phyloP scores from a whole-genome alignment of 2,329 filamentous ascomycete genomes.

The Claviceps sp. region DNA sequence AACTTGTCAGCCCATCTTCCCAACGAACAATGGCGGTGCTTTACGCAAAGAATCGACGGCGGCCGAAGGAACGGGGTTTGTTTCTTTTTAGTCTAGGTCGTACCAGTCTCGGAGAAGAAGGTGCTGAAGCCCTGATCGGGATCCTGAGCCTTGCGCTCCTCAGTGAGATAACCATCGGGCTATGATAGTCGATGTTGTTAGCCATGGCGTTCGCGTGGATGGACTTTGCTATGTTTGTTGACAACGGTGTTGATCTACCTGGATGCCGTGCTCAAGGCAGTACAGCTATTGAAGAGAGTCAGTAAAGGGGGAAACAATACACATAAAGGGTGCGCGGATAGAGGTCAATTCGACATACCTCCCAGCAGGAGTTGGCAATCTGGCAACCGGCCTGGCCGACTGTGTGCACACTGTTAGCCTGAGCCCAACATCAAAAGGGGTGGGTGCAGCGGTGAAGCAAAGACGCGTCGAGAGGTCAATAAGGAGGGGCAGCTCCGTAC shows the following conservation, averaged over 20 bases:
- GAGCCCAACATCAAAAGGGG: neutral
- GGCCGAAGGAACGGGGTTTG: neutral
- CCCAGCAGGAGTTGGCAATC: slow-evolving; percentile 99
- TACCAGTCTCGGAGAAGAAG: slow-evolving; percentile 99
- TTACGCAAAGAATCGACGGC: neutral
- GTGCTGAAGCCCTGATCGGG: slow-evolving; percentile 98
- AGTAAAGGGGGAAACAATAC: slow-evolving; percentile 10
- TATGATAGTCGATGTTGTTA: slow-evolving; percentile 24
- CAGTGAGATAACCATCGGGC: slow-evolving; percentile 97
- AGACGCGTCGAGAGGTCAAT: slow-evolving; percentile 13
- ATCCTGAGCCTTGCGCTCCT: slow-evolving; percentile 88
- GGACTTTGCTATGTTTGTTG: slow-evolving; percentile 3
- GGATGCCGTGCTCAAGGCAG: slow-evolving; percentile 98
- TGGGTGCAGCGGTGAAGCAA: slow-evolving; percentile 5
- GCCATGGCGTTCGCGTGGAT: slow-evolving; percentile 1
- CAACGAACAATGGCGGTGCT: neutral
- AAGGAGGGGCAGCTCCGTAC: slow-evolving; percentile 40
- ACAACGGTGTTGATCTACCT: slow-evolving; percentile 46
- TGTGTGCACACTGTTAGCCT: slow-evolving; percentile 46
- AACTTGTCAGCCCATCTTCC: neutral
- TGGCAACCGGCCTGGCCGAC: slow-evolving; percentile 99
- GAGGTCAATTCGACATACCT: slow-evolving; percentile 53
- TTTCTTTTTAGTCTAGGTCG: slow-evolving; percentile 5
- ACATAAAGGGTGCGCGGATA: neutral
- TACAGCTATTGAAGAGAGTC: slow-evolving; percentile 59